phyloP scores from a whole-genome alignment of 2,329 filamentous ascomycete genomes.

The Alternaria postmessia region DNA sequence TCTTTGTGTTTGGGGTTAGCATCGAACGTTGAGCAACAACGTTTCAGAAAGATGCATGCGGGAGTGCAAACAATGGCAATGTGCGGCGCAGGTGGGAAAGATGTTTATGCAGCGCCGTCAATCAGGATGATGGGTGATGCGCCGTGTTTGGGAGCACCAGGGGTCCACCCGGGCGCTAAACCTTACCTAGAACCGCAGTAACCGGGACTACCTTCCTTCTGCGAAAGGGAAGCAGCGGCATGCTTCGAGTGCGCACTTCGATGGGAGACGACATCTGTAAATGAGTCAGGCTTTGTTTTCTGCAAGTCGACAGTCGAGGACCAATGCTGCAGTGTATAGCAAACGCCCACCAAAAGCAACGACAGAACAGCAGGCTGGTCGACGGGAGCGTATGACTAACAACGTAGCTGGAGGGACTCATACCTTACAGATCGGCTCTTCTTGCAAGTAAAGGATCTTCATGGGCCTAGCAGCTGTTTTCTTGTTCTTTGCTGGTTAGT shows the following conservation, averaged over 20 bases:
- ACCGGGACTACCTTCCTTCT: conserved; percentile 17
- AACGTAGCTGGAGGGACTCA: background rate
- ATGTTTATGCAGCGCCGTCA: conserved; percentile 30
- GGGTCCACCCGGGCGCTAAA: conserved; percentile 20
- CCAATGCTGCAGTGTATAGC: background rate
- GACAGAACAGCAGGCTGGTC: conserved; percentile 24
- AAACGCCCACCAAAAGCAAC: conserved; percentile 6
- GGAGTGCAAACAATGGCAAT: conserved; percentile 17
- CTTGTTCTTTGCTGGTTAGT: background rate
- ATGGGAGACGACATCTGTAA: conserved; percentile 2
- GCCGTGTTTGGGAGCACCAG: conserved; percentile 31
- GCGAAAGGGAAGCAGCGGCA: conserved; percentile 13
- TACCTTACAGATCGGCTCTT: background rate
- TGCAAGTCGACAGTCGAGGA: background rate
- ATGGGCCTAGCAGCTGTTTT: background rate
- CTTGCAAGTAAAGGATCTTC: background rate
- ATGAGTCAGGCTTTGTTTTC: conserved; percentile 1
- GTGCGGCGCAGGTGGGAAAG: conserved; percentile 14
- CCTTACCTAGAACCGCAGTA: conserved; percentile 21
- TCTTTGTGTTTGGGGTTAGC: conserved; percentile 21
- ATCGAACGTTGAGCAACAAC: conserved; percentile 22
- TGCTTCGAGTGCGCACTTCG: conserved; percentile 2
- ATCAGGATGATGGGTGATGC: conserved; percentile 26
- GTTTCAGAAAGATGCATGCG: conserved; percentile 3
- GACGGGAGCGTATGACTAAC: conserved; percentile 5